Percentiles rank a stretch among this genome's conserved stretches.
Conservation (phyloP, 2,329 filamentous ascomycete genomes). For the Sclerotinia minor region DNA sequence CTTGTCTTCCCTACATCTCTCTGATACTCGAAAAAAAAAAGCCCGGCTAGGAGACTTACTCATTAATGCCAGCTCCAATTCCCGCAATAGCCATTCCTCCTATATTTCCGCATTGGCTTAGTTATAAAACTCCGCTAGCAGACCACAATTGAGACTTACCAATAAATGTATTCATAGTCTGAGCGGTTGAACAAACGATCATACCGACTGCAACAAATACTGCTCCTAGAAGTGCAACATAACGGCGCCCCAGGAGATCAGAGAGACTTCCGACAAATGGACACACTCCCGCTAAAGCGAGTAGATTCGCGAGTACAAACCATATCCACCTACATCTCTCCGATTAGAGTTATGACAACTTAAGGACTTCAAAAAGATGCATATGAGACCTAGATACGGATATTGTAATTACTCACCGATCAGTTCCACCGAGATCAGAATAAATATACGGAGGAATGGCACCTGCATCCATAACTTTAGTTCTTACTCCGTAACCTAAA, state of each 20-base stretch:
- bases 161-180: slow-evolving; percentile 62
- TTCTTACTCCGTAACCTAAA: background rate
- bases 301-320: slow-evolving; percentile 50
- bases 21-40: accelerated
- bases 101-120: slow-evolving; percentile 33
- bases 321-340: slow-evolving; percentile 36
- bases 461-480: slow-evolving; percentile 36
- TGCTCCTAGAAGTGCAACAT: slow-evolving; percentile 57
- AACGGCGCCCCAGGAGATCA: slow-evolving; percentile 62
- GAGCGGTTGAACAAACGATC: slow-evolving; percentile 58
- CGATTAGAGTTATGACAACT: background rate
- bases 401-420: slow-evolving; percentile 28
- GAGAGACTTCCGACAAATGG: slow-evolving; percentile 67
- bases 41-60: slow-evolving; percentile 39
- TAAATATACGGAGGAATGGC: slow-evolving; percentile 57
- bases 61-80: slow-evolving; percentile 66
- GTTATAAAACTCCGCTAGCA: no score
- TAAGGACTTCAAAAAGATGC: background rate
- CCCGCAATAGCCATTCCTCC: slow-evolving; percentile 58
- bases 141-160: slow-evolving; percentile 43
- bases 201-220: slow-evolving; percentile 57
- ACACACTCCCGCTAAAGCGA: slow-evolving; percentile 57
- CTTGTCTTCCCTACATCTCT: background rate
- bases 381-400: background rate
- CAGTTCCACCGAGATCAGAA: slow-evolving; percentile 55